Base-by-base conservation (phyloP, 2,329 filamentous ascomycete species). In the Xylaria sp. region DNA sequence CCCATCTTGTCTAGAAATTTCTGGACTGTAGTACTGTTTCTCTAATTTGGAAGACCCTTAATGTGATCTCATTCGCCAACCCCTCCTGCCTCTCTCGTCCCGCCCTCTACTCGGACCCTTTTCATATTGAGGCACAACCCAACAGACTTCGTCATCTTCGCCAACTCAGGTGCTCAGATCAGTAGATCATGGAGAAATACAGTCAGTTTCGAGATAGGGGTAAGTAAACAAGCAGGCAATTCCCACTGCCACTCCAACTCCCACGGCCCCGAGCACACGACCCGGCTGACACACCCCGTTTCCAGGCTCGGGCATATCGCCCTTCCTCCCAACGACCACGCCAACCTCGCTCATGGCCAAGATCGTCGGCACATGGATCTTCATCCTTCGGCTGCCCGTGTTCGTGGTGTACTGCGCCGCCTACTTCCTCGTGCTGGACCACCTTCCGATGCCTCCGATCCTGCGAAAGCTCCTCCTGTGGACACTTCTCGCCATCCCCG, bases 121-220 rank as follows among this genome's bases (percentile, higher is more conserved):
- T 17, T 47, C 54, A 17, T 33, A 55, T 45, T 27, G 31, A 42
- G 29, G 10, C 20, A 33, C n/a, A n/a, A 25, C 4, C 5, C 22
- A 9, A 53, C 15, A 49, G 17, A 15, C 9, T 15, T 17, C 11
- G 22, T 7, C 22, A 20, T 11, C 55, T 10, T 25, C n/a, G 6
- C 4, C 25, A 55, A 13, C 11, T 10, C n/a, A n/a, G n/a, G n/a
- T n/a, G n/a, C 2, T 17, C 22, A n/a, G 10, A 38, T 29, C 20
- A 22, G 3, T 33, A 39, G 11, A 71, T 20, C 3, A 97, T 97
- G 94, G 94, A 97, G 84, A 97, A 96, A 79, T 97, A 93, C 79
- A 95, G 92, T 64, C 93, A 97, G 79, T 97, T 93, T 77, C 90
- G 94, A 74, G 94, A 97, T 81, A 89, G 91, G 88, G 94, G 94